Evolutionary conservation across 495 filamentous ascomycete species (phyloP), one percentile per base, ranked within the genome.

Genomic region (Hapsidospora chrysogenum): DNA sequence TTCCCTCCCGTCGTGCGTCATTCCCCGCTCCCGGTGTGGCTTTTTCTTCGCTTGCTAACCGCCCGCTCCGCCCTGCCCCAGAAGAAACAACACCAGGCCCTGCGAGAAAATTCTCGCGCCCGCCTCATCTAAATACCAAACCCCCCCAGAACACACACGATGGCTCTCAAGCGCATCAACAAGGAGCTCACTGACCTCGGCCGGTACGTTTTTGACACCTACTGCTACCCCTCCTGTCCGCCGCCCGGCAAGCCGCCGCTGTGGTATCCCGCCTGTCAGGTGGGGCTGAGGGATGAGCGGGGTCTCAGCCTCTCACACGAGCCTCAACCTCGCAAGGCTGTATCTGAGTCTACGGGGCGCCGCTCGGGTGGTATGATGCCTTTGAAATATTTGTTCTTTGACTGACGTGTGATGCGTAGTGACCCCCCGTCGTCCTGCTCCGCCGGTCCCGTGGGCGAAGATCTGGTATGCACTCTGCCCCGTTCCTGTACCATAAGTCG

Each of bases 131-230:
- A 41, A 25, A 18, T 36, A 39, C 43, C 35, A 32, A 38, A 40
- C 38, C 39, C 33, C 46, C 43, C 41, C 29, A 61, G 42, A n/a
- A n/a, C 57, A 48, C 49, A 51, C 59, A 60, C 49, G 49, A 97
- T 97, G 89, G 89, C 89, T 65, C 78, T 97, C 55, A 97, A 97
- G 83, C 74, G 89, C 60, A 97, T 97, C 68, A 95, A 94, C 76
- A 97, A 96, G 78, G 89, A 97, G 73, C 80, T 97, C 64, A 82
- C 85, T 65, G 89, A 97, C 55, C 77, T 97, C 54, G 89, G 89
- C 68, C 85, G 89, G 87, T 97, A 93, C 36, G 66, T 72, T 50
- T 30, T 15, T 18, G 27, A 33, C n/a, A 15, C 8, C 35, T 30
- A 3, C 29, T 2, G 17, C 39, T 19, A 10, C 25, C 27, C 11